Evolutionary conservation across 192 early-diverging fungal species (phyloP), one percentile per base, ranked within the genome.

Genomic region (Radiomyces spectabilis): DNA sequence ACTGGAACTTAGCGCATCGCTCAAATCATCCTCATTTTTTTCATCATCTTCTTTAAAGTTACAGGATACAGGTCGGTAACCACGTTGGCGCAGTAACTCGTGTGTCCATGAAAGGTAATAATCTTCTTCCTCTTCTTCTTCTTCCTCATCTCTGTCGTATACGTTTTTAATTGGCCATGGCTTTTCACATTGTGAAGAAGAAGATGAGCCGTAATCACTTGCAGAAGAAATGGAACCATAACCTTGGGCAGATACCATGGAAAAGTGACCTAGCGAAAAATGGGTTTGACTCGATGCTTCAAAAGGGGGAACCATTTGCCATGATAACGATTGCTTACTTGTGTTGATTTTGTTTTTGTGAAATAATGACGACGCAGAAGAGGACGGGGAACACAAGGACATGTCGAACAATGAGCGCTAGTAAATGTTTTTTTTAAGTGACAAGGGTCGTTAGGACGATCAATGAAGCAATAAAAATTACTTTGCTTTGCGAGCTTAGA

Each of bases 71-170:
- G 60, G 60, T 24, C 22, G n/a, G 25, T 40, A 62, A 7, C 60
- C 60, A 41, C 38, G 51, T 25, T 62, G 52, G 24, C 41, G 30
- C 12, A 62, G 19, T 10, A 53, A 29, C 30, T 53, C 41, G 6
- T 62, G 60, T 13, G 51, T 62, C 44, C 44, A 62, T 30, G 55
- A 37, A 31, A 62, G 51, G 31, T 62, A 62, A 10, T 55, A 27
- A 27, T 52, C 46, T 40, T 62, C 60, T 29, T 62, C 52, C 25
- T 55, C 43, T 38, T 44, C 41, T 38, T 59, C 32, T 31, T 24
- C 38, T 19, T 8, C 47, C 46, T 41, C 13, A 50, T 21, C 4
- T 37, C 33, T 1, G 57, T 40, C 33, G 29, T 39, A 16, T 41
- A 16, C 12, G 15, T 40, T 8, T 18, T 6, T 18, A 15, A 13